Evolutionary conservation across 2,329 filamentous ascomycete genomes (phyloP), one percentile per base, ranked within the genome.

Genomic region (Fusarium tricinctum): DNA sequence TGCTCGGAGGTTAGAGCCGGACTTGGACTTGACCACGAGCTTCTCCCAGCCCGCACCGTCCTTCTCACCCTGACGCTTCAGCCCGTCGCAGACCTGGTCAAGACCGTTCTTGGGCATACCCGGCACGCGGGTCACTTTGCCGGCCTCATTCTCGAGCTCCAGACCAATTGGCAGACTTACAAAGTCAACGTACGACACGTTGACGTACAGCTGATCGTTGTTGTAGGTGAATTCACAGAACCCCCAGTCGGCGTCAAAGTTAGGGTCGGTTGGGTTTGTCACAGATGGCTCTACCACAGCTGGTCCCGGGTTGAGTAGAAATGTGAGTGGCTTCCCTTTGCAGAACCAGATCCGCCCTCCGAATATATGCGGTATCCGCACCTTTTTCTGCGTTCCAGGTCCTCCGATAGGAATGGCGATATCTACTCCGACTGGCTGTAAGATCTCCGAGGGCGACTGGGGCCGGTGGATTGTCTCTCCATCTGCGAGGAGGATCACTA

Each of bases 111-210:
- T 52, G 3, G 82, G 81, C 64, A 88, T 77, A 23, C 86, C 86
- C n/a, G 77, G 75, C 12, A 88, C 86, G 17, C 74, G 78, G 66
- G 83, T 82, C 19, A 79, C 74, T 13, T 69, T 66, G 44, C 84
- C 86, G 44, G 78, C 75, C 20, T 80, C 80, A 63, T 83, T 85
- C 55, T 78, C 78, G 45, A 90, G 83, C 62, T 78, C 75, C 66
- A 90, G 82, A 2, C 86, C 84, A 51, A 91, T 84, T n/a, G 90
- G 89, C 69, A 91, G 76, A 70, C 82, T 81, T 64, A 93, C 86
- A 78, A 94, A 94, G 80, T 94, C 92, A 53, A 94, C 92, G 75
- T 91, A 90, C 65, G 84, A 88, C 71, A 94, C 89, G 71, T 92
- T 92, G 70, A 86, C 88, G 74, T 87, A 92, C 7, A 92, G 78